phyloP scores from a whole-genome alignment of 768 basidiomycete genomes.

The Dioszegia aurantiaca region DNA sequence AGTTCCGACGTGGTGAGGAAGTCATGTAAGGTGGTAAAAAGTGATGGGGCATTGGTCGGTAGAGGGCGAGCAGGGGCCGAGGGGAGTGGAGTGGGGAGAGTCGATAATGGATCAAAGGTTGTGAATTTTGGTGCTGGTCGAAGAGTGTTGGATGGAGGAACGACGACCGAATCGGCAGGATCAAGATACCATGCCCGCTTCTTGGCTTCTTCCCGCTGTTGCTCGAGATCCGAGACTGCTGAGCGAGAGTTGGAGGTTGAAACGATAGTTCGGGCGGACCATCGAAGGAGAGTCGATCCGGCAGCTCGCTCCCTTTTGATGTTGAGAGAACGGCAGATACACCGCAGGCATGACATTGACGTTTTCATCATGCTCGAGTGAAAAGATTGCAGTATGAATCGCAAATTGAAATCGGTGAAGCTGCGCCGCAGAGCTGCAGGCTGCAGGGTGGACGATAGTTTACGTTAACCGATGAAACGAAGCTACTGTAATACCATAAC shows the following conservation, averaged over 20 bases:
- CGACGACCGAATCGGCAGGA: background rate
- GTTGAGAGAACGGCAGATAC: no score
- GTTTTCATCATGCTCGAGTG: no score
- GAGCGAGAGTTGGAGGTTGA: background rate
- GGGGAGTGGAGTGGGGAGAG: slow-evolving; percentile 1
- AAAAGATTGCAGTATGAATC: no score
- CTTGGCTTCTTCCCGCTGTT: slow-evolving; percentile 3
- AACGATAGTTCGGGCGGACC: background rate
- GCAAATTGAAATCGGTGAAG: no score
- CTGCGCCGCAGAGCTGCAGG: no score
- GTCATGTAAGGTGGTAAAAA: slow-evolving; percentile 11
- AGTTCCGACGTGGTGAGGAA: slow-evolving; percentile 17
- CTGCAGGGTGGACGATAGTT: no score
- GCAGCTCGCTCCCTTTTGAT: no score
- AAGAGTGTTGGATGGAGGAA: background rate
- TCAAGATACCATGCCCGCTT: slow-evolving; percentile 21
- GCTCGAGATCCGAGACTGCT: background rate
- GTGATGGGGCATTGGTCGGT: slow-evolving; percentile 13
- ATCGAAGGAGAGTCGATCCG: no score
- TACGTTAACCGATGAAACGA: no score
- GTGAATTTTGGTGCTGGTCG: slow-evolving; percentile 13
- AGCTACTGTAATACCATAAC: no score
- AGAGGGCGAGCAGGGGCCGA: slow-evolving; percentile 10
- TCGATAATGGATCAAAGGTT: slow-evolving; percentile 18
- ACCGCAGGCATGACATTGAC: no score